Evolutionary conservation across 768 basidiomycete species (phyloP).

Genomic region (Leucocoprinus leucothites): DNA sequence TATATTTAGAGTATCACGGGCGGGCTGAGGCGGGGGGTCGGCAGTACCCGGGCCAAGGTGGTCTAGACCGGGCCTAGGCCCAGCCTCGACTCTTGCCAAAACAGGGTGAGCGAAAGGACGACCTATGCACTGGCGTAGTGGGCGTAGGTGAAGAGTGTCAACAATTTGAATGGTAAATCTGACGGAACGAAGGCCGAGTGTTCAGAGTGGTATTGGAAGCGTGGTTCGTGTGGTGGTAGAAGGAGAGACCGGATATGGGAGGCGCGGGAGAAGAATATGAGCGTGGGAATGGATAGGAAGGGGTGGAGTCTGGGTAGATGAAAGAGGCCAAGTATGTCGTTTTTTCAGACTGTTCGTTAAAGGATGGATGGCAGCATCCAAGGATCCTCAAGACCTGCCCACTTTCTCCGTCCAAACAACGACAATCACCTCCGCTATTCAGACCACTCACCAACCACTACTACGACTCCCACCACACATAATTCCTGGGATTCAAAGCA

Average conservation of each 20-base stretch:
- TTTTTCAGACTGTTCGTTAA: background rate
- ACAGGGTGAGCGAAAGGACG: too few species aligned
- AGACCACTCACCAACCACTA: background rate
- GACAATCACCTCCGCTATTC: too few species aligned
- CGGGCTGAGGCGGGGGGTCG: too few species aligned
- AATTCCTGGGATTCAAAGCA: background rate
- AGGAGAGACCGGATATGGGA: background rate
- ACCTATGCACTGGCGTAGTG: too few species aligned
- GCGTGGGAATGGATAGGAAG: background rate
- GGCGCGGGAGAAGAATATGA: constrained; percentile 1
- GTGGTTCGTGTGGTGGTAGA: background rate
- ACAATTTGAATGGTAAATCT: too few species aligned
- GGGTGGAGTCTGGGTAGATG: background rate
- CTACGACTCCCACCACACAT: background rate
- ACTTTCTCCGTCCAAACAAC: background rate
- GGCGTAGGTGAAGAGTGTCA: too few species aligned
- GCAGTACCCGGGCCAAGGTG: too few species aligned
- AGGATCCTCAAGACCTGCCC: background rate
- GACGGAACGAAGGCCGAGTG: too few species aligned
- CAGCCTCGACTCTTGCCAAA: too few species aligned
- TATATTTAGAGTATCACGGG: too few species aligned
- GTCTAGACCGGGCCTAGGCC: too few species aligned
- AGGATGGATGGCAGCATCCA: constrained; percentile 3
- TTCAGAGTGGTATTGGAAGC: too few species aligned
- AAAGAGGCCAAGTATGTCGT: background rate